A percentile compares a stretch with the other conserved stretches of the same genome.
phyloP scores from a whole-genome alignment of 2,329 filamentous ascomycete species.

The Akanthomyces uredinophilus region DNA sequence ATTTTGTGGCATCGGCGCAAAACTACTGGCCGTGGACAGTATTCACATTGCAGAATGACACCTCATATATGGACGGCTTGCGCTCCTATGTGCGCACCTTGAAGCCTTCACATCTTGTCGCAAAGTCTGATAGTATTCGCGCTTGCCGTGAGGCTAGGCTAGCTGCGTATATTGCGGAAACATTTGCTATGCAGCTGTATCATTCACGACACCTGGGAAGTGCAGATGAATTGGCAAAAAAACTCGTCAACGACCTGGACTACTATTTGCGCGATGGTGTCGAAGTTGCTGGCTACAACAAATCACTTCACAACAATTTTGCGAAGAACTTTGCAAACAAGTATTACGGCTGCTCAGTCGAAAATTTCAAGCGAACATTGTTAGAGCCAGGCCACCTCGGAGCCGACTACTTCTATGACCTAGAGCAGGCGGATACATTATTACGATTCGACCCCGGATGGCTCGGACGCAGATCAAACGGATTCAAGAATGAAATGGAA shows the following conservation, averaged over 20 bases:
- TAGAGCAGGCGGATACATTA: slow-evolving; percentile 69
- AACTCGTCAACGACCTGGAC: slow-evolving; percentile 66
- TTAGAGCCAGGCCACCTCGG: slow-evolving; percentile 64
- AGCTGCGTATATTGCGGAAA: slow-evolving; percentile 78
- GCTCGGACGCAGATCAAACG: slow-evolving; percentile 62
- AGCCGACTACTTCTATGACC: slow-evolving; percentile 76
- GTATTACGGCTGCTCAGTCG: slow-evolving; percentile 68
- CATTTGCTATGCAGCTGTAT: slow-evolving; percentile 87
- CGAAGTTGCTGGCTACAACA: slow-evolving; percentile 76
- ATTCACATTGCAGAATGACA: slow-evolving; percentile 69
- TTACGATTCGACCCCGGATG: slow-evolving; percentile 74
- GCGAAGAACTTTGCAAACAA: slow-evolving; percentile 76
- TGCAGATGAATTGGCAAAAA: slow-evolving; percentile 58
- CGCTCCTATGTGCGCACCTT: slow-evolving; percentile 63
- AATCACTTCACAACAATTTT: slow-evolving; percentile 79
- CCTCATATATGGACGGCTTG: slow-evolving; percentile 66
- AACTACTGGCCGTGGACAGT: slow-evolving; percentile 97
- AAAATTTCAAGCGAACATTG: slow-evolving; percentile 72
- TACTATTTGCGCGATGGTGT: slow-evolving; percentile 79
- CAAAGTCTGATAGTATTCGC: slow-evolving; percentile 50
- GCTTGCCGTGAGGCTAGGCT: slow-evolving; percentile 63
- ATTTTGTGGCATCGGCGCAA: slow-evolving; percentile 83
- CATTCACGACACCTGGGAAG: slow-evolving; percentile 73
- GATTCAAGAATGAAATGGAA: slow-evolving; percentile 77
- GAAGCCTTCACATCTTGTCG: slow-evolving; percentile 45